Evolutionary conservation across 2,329 filamentous ascomycete species (phyloP).

Genomic region (Sarocladium brachiariae): DNA sequence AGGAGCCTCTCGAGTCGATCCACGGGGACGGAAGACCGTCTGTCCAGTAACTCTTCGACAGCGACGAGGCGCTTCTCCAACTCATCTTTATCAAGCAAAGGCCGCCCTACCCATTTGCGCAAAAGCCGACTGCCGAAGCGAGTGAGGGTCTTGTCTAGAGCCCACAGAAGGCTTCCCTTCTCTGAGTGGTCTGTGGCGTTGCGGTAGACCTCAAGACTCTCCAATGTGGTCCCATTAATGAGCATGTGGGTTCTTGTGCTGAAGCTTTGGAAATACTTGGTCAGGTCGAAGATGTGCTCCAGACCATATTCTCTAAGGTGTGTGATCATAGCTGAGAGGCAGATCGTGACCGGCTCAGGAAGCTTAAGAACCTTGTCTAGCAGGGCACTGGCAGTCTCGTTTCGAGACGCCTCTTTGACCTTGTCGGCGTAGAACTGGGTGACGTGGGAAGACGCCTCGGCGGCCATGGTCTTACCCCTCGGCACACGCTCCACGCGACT

Average conservation of each 20-base stretch:
- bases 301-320: constrained; percentile 88
- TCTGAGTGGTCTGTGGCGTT: constrained; percentile 83
- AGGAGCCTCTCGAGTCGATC: constrained; percentile 71
- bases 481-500: constrained; percentile 76
- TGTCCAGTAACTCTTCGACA: constrained; percentile 76
- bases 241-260: constrained; percentile 93
- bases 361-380: constrained; percentile 82
- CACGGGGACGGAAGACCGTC: constrained; percentile 57
- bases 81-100: constrained; percentile 66
- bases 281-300: constrained; percentile 91
- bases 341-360: constrained; percentile 80
- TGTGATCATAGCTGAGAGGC: constrained; percentile 91
- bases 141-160: constrained; percentile 84
- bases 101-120: constrained; percentile 90
- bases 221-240: constrained; percentile 88
- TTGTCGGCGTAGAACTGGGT: constrained; percentile 89
- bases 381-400: constrained; percentile 55
- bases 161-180: constrained; percentile 92
- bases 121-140: constrained; percentile 82
- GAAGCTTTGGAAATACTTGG: constrained; percentile 95
- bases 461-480: constrained; percentile 73
- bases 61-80: constrained; percentile 76
- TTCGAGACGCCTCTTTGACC: constrained; percentile 54
- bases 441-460: constrained; percentile 81
- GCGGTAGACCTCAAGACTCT: constrained; percentile 89